Base-by-base conservation (phyloP, 2,329 filamentous ascomycete species). In the Scortechinia acanthostroma region DNA sequence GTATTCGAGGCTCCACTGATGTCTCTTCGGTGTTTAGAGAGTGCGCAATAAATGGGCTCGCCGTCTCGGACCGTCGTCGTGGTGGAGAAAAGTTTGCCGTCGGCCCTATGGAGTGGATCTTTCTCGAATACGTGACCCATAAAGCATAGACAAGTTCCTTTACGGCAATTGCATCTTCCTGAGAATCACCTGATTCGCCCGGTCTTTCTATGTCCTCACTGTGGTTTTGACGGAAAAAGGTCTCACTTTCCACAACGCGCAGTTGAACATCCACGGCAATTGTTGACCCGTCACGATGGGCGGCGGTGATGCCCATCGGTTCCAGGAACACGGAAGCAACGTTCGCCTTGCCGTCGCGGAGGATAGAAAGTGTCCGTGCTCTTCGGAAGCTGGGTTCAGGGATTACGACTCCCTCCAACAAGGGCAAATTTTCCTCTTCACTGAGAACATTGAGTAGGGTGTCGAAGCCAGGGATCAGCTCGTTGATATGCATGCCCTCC, bases 261-360 rank as follows among this genome's bases (percentile, higher is more conserved):
- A 98, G 89, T 64, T 98, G 93, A 22, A 96, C 83, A 59, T 98
- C 93, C 25, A 98, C 88, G 63, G 89, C 91, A 50, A 98, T 84
- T 49, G 93, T 88, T 0, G 87, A 86, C 2, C 93, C 91, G 59
- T 98, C 93, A 30, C 91, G 82, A 61, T 98, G 93, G 55, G 79
- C 84, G 1, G 90, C 93, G 3, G 84, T 80, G 33, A 98, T 71
- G 13, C 93, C 93, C 52, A 88, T 86, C 2, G 93, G 90, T 45
- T 86, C 80, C 42, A 95, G 66, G 59, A 97, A 95, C 35, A 86
- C 81, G 2, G 83, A 78, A 1, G 85, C 77, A 4, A 84, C 86
- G 63, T 95, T 88, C 40, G 83, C 78, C 42, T 83, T 87, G 21
- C 88, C 89, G 59, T 96, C 88, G 46, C 87, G 83, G 46, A 97